Percentiles rank a stretch among this genome's conserved stretches.
These are phyloP conservation scores for Akanthomyces dipterigenus DNA, from an alignment of 2,329 filamentous ascomycete species.

Conservation along the genomic window DNA sequence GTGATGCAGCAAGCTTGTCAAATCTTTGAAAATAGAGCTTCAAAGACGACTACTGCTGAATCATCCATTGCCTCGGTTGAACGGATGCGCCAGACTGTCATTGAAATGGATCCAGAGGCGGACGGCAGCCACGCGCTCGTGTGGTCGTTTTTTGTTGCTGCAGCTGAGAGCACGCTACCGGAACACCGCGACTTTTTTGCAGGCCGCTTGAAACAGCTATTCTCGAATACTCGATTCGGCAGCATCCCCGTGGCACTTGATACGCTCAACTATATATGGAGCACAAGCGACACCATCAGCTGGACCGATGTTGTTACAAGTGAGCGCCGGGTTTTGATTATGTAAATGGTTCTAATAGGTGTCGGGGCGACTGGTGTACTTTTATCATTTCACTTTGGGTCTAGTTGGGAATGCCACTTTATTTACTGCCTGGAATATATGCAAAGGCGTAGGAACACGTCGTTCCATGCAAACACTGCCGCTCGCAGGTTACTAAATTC, in stretches of 20 bases:
- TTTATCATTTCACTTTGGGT: background rate
- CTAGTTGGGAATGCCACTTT: background rate
- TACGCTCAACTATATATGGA: constrained; percentile 29
- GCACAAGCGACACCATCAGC: constrained; percentile 16
- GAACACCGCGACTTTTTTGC: constrained; percentile 31
- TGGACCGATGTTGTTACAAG: constrained; percentile 25
- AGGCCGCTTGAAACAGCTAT: constrained; percentile 22
- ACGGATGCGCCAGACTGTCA: constrained; percentile 24
- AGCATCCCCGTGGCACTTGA: constrained; percentile 31
- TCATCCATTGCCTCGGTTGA: constrained; percentile 25
- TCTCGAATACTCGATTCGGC: constrained; percentile 28
- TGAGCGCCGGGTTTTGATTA: constrained; percentile 23
- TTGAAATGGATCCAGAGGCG: constrained; percentile 20
- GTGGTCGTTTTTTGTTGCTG: constrained; percentile 35
- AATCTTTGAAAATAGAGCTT: constrained; percentile 21
- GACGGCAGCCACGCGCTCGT: constrained; percentile 32
- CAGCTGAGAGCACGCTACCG: constrained; percentile 29
- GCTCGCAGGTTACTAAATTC: background rate
- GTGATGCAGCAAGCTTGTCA: constrained; percentile 21
- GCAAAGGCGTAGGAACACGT: background rate
- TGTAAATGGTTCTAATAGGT: constrained; percentile 15
- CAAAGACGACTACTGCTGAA: constrained; percentile 8
- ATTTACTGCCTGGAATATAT: background rate
- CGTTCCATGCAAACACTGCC: background rate
- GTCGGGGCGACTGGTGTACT: background rate